Evolutionary conservation across 2,329 filamentous ascomycete genomes (phyloP).

Genomic region (Aspergillus calidoustus): DNA sequence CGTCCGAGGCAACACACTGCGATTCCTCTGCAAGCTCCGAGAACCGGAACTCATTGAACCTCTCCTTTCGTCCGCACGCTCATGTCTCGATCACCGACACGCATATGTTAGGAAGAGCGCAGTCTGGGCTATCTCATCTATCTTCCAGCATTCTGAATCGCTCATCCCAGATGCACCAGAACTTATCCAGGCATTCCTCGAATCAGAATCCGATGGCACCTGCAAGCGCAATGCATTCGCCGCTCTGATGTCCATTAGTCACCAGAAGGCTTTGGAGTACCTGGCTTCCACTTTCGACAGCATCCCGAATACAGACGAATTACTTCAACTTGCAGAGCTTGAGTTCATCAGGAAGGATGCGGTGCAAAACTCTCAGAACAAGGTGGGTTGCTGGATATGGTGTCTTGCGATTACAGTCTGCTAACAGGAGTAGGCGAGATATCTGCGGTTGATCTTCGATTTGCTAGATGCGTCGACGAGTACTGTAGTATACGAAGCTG

Average conservation of each 20-base stretch:
- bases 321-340: slow-evolving; percentile 89
- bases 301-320: slow-evolving; percentile 90
- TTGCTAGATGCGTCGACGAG: slow-evolving; percentile 89
- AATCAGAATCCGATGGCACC: slow-evolving; percentile 87
- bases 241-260: slow-evolving; percentile 85
- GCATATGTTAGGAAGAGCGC: slow-evolving; percentile 98
- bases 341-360: slow-evolving; percentile 99
- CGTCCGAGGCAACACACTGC: slow-evolving; percentile 95
- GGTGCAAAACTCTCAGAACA: slow-evolving; percentile 91
- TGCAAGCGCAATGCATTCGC: slow-evolving; percentile 99
- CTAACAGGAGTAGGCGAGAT: slow-evolving; percentile 68
- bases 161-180: slow-evolving; percentile 96
- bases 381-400: slow-evolving; percentile 58
- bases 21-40: slow-evolving; percentile 94
- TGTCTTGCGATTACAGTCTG: slow-evolving; percentile 6
- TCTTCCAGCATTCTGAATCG: slow-evolving; percentile 85
- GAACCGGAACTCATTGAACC: slow-evolving; percentile 97
- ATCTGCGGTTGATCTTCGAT: slow-evolving; percentile 94
- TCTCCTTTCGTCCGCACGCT: slow-evolving; percentile 86
- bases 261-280: slow-evolving; percentile 88
- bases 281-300: slow-evolving; percentile 88
- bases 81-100: slow-evolving; percentile 93
- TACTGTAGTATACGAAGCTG: slow-evolving; percentile 96
- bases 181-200: slow-evolving; percentile 85
- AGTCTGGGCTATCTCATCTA: slow-evolving; percentile 91